Percentiles rank a stretch among this genome's conserved stretches.
Conservation (phyloP, 805 yeast species). For the Yarrowia deformans region DNA sequence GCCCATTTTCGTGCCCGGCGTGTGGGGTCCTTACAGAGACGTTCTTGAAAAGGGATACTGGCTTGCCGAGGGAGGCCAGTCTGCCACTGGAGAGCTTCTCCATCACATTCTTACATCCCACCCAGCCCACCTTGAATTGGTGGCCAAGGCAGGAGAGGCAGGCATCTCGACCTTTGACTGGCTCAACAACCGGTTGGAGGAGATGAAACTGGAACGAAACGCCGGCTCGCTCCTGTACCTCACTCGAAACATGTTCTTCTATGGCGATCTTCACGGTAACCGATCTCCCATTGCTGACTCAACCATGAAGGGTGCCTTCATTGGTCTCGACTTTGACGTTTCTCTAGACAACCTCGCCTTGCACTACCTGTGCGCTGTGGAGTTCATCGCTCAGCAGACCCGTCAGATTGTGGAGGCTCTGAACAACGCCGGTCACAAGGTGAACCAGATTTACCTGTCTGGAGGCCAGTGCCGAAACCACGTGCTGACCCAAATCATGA, state of each 20-base stretch:
- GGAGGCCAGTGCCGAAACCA: constrained; percentile 98
- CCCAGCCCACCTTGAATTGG: constrained; percentile 82
- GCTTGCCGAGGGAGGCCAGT: constrained; percentile 99
- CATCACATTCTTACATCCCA: constrained; percentile 88
- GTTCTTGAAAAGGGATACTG: constrained; percentile 88
- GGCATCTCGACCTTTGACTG: constrained; percentile 80
- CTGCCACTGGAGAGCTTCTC: constrained; percentile 92
- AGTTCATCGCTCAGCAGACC: constrained; percentile 96
- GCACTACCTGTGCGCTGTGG: constrained; percentile 91
- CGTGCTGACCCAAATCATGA: constrained; percentile 83
- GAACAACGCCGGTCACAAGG: constrained; percentile 78
- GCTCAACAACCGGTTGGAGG: constrained; percentile 76
- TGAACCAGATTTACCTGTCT: constrained; percentile 81
- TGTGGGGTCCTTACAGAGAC: constrained; percentile 98
- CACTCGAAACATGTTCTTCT: constrained; percentile 85
- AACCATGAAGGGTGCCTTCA: constrained; percentile 86
- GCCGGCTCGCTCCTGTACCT: constrained; percentile 78
- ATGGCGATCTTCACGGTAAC: constrained; percentile 97
- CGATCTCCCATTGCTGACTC: constrained; percentile 98
- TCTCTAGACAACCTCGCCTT: constrained; percentile 85
- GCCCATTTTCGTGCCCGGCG: constrained; percentile 91
- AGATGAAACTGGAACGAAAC: constrained; percentile 62
- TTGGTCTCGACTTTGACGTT: constrained; percentile 91
- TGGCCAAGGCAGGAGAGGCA: constrained; percentile 65
- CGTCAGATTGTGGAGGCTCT: constrained; percentile 90